Percentiles rank a stretch among this genome's conserved stretches.
Conservation (phyloP, 2,329 filamentous ascomycete genomes). For the Albophoma yamanashiensis region DNA sequence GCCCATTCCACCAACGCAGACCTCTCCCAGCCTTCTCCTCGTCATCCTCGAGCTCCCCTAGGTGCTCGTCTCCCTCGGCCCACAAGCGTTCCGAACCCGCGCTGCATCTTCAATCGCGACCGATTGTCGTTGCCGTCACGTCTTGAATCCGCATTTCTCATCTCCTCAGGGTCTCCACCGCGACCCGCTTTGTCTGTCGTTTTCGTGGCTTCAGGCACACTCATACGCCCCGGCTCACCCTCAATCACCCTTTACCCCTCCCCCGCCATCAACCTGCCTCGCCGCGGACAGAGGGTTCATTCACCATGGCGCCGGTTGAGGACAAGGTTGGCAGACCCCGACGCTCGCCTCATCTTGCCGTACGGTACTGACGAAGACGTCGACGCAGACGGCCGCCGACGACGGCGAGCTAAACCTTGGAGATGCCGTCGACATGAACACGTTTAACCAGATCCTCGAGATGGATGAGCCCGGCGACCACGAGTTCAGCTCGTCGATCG, state of each 20-base stretch:
- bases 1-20: neutral
- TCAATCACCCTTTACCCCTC: neutral
- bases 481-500: slow-evolving; percentile 83
- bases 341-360: neutral
- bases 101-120: neutral
- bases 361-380: neutral
- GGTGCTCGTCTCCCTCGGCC: neutral
- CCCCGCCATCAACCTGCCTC: neutral
- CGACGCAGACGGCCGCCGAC: slow-evolving; percentile 31
- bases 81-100: neutral
- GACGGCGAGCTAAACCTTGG: slow-evolving; percentile 48
- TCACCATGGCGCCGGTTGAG: slow-evolving; percentile 19
- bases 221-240: neutral
- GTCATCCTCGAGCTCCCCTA: neutral
- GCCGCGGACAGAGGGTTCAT: neutral
- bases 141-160: neutral
- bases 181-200: slow-evolving; percentile 1
- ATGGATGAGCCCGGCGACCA: slow-evolving; percentile 89
- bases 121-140: neutral
- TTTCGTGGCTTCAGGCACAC: neutral
- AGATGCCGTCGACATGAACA: slow-evolving; percentile 66
- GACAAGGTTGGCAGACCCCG: slow-evolving; percentile 17
- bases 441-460: slow-evolving; percentile 92
- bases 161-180: neutral
- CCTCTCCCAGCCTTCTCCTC: neutral